phyloP scores from a whole-genome alignment of 805 yeast species.

The Phaffomyces antillensis region DNA sequence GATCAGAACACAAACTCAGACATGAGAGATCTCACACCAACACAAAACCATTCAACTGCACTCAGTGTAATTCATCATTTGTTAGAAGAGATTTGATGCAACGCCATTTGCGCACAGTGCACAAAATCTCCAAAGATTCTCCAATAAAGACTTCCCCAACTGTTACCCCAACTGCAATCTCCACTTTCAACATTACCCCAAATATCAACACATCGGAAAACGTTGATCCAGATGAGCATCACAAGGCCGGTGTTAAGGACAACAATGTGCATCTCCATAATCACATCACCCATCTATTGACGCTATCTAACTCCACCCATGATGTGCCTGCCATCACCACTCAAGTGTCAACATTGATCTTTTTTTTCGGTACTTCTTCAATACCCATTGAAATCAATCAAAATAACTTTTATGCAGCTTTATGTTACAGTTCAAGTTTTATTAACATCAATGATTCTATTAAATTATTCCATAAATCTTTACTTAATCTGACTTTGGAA shows the following conservation, averaged over 20 bases:
- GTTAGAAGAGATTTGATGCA: constrained; percentile 14
- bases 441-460: constrained; percentile 6
- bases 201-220: neutral
- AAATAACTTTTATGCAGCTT: constrained; percentile 1
- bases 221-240: neutral
- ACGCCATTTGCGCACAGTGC: constrained; percentile 12
- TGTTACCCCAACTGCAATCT: neutral
- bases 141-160: too few species aligned
- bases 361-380: constrained; percentile 9
- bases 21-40: constrained; percentile 15
- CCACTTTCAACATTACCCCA: neutral
- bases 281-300: constrained; percentile 7
- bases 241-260: too few species aligned
- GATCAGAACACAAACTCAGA: constrained; percentile 13
- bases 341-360: constrained; percentile 8
- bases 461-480: constrained; percentile 6
- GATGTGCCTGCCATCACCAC: constrained; percentile 1
- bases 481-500: constrained; percentile 2
- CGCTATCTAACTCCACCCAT: constrained; percentile 3
- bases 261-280: too few species aligned
- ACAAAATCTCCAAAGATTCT: constrained; percentile 4
- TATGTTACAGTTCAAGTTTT: constrained; percentile 8
- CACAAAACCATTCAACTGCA: constrained; percentile 12
- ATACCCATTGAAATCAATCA: constrained; percentile 7
- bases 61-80: constrained; percentile 9